A percentile compares a stretch with the other conserved stretches of the same genome.
Conservation (phyloP, 257 asterid species). For the Buddleja alternifolia region DNA sequence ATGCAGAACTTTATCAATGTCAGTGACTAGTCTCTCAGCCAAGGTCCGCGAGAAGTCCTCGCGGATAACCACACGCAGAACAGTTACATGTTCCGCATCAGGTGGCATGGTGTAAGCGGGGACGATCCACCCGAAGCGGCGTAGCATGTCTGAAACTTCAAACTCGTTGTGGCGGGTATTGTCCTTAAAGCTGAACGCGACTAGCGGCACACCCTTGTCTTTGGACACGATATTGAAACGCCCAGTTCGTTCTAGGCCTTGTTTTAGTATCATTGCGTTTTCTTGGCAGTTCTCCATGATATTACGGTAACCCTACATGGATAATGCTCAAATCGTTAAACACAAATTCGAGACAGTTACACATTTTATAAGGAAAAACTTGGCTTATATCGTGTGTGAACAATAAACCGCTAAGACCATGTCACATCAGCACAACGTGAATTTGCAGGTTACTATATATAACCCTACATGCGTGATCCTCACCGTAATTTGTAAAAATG, state of each 20-base stretch:
- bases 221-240: conserved; percentile 74
- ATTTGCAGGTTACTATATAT: too few relatives aligned
- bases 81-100: conserved; percentile 73
- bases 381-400: too few relatives aligned
- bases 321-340: background rate
- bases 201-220: conserved; percentile 79
- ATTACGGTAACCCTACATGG: conserved; percentile 63
- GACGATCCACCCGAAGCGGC: conserved; percentile 85
- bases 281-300: conserved; percentile 89
- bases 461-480: too few relatives aligned
- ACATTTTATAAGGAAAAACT: too few relatives aligned
- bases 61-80: conserved; percentile 74
- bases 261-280: conserved; percentile 64
- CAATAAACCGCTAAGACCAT: too few relatives aligned
- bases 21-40: conserved; percentile 77
- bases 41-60: conserved; percentile 85
- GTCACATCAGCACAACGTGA: too few relatives aligned
- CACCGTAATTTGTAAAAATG: too few relatives aligned
- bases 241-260: conserved; percentile 68
- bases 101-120: conserved; percentile 96
- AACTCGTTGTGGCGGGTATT: conserved; percentile 69
- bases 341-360: too few relatives aligned
- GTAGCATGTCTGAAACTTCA: conserved; percentile 67
- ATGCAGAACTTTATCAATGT: conserved; percentile 61
- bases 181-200: conserved; percentile 86